Evolutionary conservation across 129 eudicot genomes (phyloP).

Genomic region (Ambrosia artemisiifolia): DNA sequence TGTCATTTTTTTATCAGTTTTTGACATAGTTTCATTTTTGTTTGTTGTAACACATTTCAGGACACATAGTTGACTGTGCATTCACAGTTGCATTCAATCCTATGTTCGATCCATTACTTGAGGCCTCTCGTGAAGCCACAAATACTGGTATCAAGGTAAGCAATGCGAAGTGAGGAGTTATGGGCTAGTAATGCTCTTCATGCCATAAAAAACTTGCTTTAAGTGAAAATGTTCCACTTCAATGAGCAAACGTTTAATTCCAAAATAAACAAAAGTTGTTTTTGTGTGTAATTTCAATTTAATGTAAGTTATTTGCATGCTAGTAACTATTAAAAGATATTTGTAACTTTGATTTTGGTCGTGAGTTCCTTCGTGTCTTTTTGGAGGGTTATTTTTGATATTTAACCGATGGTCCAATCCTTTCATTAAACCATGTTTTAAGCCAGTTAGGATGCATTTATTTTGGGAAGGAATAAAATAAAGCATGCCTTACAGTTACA

Average conservation of each 20-base stretch:
- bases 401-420: not conserved
- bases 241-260: not conserved
- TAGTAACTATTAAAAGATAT: not conserved
- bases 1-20: not conserved
- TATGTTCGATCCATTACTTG: constrained; percentile 89
- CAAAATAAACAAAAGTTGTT: not conserved
- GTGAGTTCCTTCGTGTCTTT: constrained; percentile 1
- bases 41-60: constrained; percentile 43
- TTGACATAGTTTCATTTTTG: not conserved
- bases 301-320: not conserved
- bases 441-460: not conserved
- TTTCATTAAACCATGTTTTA: not conserved
- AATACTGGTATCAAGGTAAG: constrained; percentile 91
- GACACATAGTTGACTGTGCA: constrained; percentile 92
- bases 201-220: constrained; percentile 1
- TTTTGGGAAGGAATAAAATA: not conserved
- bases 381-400: not conserved
- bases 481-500: not conserved
- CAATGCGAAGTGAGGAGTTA: constrained; percentile 10
- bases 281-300: no score
- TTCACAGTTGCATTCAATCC: constrained; percentile 98
- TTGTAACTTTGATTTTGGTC: not conserved
- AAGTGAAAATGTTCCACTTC: not conserved
- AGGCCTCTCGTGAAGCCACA: constrained; percentile 98
- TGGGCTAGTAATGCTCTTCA: not conserved